Evolutionary conservation across 495 filamentous ascomycete species (phyloP), one percentile per base, ranked within the genome.

Genomic region (Penicillium mononematosum): DNA sequence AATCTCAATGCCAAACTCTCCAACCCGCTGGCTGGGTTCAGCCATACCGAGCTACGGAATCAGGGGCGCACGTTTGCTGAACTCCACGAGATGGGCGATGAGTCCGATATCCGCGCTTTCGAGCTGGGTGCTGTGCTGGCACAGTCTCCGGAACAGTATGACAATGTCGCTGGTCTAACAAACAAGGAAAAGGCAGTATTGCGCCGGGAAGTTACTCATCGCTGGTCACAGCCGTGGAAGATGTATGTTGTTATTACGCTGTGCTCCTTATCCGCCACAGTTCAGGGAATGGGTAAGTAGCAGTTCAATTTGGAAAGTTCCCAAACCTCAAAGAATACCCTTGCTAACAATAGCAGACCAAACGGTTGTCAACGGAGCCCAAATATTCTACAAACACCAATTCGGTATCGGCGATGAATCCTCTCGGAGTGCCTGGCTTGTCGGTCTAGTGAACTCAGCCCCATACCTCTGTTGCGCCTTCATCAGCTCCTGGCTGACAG

Each of bases 391-490:
- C 66, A 80, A 81, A 47, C 58, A 66, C 10, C 81, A 88, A 58
- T 91, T 91, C 58, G 86, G 87, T 24, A 89, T 91, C 50, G 79
- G 77, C n/a, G 58, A 69, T 11, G 58, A 70, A 7, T 60, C 65
- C 25, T 60, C 66, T 19, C 58, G 72, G 45, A 68, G 69, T 17
- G 69, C 69, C 17, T 92, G 87, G 86, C 78, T 92, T 3, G 70
- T 85, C 1, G 90, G 89, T 27, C 78, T 95, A 32, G 73, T 86
- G 36, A 74, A 71, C 31, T 45, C 66, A 4, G 78, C 78, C 1
- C 91, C 90, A 0, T 93, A 94, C 62, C 79, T 93, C 10, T 85
- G 85, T 71, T 93, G 85, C 60, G 88, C 91, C 19, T 67, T 92
- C 41, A 68, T 89, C 44, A 87, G 89, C 17, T 94, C 88, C 75